Base-by-base conservation (phyloP, 2,329 filamentous ascomycete genomes). In the Cladosporium velox region DNA sequence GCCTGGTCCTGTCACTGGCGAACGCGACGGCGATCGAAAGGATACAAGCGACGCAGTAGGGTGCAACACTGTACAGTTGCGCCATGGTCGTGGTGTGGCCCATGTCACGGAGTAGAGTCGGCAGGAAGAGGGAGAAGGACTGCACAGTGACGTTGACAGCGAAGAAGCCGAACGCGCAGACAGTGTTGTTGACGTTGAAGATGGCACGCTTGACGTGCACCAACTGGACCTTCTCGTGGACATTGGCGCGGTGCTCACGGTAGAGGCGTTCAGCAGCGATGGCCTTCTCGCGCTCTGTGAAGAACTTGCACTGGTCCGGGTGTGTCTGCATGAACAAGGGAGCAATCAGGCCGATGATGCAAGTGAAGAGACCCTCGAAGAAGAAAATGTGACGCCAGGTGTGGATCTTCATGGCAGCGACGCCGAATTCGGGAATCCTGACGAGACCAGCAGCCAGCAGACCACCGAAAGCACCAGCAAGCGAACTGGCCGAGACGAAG, bases 301-400 rank as follows among this genome's bases (percentile, higher is more conserved):
- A 75, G 69, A 84, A 85, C 65, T 77, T 81, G 28, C 83, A 84
- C 0, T 80, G 78, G 8, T 75, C 73, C 0, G 86, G 85, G 12
- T 74, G 80, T 8, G 80, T 80, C 0, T 85, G 85, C 78, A 88
- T 82, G 67, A 85, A 76, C 61, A 84, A 78, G 0, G 85, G 84
- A 0, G 85, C 83, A 1, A 77, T 66, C 1, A 81, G 47, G 0
- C 44, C 85, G 14, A 84, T 71, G 51, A 84, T 66, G 26, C 83
- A 74, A 11, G 86, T 88, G 67, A 87, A 70, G 51, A 87, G 73
- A 0, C 86, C 86, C 72, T 88, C 86, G 67, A 88, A 87, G 76
- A 88, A 87, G 78, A 88, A 88, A 70, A 88, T 88, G 73, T 85
- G 85, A 67, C 83, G 80, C 84, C 84, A 86, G 0, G 80, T 83